Evolutionary conservation across 2,329 filamentous ascomycete genomes (phyloP).

Genomic region (Xylariaceae sp.): DNA sequence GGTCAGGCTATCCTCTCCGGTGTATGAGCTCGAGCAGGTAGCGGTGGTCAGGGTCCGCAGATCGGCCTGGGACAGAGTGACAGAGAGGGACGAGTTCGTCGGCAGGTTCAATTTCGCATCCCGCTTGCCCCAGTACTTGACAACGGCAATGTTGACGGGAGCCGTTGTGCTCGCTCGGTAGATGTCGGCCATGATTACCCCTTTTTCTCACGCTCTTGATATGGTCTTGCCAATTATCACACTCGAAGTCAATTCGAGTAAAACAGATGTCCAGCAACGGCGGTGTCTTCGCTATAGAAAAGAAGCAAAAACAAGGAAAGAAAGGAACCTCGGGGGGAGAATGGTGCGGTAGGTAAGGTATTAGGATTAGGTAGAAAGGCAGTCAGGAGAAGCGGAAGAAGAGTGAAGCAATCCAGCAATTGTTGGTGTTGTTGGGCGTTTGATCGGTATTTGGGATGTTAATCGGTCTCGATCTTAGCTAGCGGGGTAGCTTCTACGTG

Average conservation of each 20-base stretch:
- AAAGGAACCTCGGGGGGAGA: not conserved
- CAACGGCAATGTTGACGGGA: slow-evolving; percentile 95
- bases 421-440: no score
- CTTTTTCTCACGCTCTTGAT: not conserved
- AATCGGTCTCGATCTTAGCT: no score
- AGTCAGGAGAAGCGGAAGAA: slow-evolving; percentile 6
- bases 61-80: slow-evolving; percentile 90
- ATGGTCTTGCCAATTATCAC: not conserved
- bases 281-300: not conserved
- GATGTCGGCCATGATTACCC: slow-evolving; percentile 48
- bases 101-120: slow-evolving; percentile 91
- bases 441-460: no score
- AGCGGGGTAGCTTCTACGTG: not conserved
- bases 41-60: slow-evolving; percentile 95
- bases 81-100: slow-evolving; percentile 95
- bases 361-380: slow-evolving; percentile 3
- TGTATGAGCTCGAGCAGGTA: slow-evolving; percentile 72
- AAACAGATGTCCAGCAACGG: not conserved
- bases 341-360: not conserved
- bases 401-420: slow-evolving; percentile 3
- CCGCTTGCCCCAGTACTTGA: slow-evolving; percentile 99
- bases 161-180: slow-evolving; percentile 94
- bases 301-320: not conserved
- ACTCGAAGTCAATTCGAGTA: not conserved
- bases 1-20: slow-evolving; percentile 62